Evolutionary conservation across 2,329 filamentous ascomycete genomes (phyloP), one percentile per base, ranked within the genome.

Genomic region (Diplodia scrobiculata): DNA sequence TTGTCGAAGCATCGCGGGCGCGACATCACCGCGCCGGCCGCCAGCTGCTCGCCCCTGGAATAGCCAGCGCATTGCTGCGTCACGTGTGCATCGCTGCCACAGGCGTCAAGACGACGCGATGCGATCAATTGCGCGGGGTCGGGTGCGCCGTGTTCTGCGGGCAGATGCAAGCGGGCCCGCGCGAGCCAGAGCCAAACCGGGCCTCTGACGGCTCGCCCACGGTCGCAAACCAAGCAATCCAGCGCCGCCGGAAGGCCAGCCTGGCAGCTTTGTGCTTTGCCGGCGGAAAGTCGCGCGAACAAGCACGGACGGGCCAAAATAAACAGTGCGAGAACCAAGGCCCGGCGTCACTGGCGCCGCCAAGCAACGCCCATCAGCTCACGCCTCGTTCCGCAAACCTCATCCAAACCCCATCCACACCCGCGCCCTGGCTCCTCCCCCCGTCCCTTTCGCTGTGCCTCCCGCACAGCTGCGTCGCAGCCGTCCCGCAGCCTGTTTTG

Each of bases 341-440:
- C 58, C 32, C 58, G 58, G 48, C 60, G 60, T 63, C 60, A 63
- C 60, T 63, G 60, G 48, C 32, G 52, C 54, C 64, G 64, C 64
- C 64, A 66, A 66, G 64, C 64, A 55, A 60, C 38, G 36, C 63
- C 58, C 58, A 62, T 62, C 58, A 66, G 53, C 54, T 53, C 64
- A 66, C 64, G 41, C 45, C 54, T 53, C 60, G 60, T 63, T 53
- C 60, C 50, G 25, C 60, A 63, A 19, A 58, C 58, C 58, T 62
- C 63, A 65, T 58, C 63, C 27, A n/a, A 27, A 55, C 32, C 52
- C 21, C 53, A 47, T 47, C 63, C 63, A 11, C 63, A 54, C 38
- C 38, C 63, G 63, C 64, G 53, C 47, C 54, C 45, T 41, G 47
- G 54, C 64, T 38, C 53, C 51, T 29, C 25, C 21, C 64, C 11